Conservation (phyloP, 2,329 filamentous ascomycete species). For the Didymella pinodella region DNA sequence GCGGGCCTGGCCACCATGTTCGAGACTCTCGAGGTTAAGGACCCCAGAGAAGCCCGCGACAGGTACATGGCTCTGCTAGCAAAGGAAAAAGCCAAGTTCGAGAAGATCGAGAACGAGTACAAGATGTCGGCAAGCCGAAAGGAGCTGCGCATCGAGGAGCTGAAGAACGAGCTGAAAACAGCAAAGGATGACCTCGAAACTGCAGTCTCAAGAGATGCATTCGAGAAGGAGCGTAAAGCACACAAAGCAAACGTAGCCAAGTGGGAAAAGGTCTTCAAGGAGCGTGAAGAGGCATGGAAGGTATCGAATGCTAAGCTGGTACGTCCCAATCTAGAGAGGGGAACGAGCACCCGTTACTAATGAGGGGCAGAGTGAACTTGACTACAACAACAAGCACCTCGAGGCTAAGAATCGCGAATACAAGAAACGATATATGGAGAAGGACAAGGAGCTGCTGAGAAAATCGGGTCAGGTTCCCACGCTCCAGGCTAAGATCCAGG, state of each 20-base stretch:
- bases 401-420: slow-evolving; percentile 39
- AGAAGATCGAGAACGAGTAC: slow-evolving; percentile 66
- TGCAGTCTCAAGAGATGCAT: slow-evolving; percentile 37
- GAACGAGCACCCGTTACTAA: not conserved
- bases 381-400: slow-evolving; percentile 33
- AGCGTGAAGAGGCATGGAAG: slow-evolving; percentile 43
- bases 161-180: slow-evolving; percentile 36
- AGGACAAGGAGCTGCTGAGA: slow-evolving; percentile 37
- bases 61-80: slow-evolving; percentile 55
- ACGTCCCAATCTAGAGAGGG: slow-evolving; percentile 11
- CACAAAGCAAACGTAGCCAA: slow-evolving; percentile 44
- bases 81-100: slow-evolving; percentile 52
- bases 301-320: slow-evolving; percentile 39
- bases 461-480: slow-evolving; percentile 35
- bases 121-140: slow-evolving; percentile 62
- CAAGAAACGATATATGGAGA: slow-evolving; percentile 37
- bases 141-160: slow-evolving; percentile 45
- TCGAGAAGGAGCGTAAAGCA: slow-evolving; percentile 41
- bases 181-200: slow-evolving; percentile 33
- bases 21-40: slow-evolving; percentile 68
- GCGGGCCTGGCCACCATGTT: slow-evolving; percentile 71
- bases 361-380: slow-evolving; percentile 32
- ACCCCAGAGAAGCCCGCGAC: slow-evolving; percentile 55
- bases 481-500: slow-evolving; percentile 41
- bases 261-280: slow-evolving; percentile 44